phyloP scores from a whole-genome alignment of 306 rosid genomes.

The Glycine tomentella region DNA sequence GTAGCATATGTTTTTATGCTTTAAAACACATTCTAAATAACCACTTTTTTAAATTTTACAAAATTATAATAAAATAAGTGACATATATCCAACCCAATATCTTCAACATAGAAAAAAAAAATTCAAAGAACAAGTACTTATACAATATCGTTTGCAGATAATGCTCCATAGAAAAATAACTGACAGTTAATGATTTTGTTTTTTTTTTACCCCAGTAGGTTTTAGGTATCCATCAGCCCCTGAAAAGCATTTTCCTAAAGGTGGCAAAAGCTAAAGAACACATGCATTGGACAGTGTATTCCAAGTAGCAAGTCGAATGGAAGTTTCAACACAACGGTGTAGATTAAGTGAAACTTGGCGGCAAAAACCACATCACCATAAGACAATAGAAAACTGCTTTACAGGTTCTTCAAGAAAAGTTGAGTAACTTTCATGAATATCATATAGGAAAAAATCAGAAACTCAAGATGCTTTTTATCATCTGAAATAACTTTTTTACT shows the following conservation, averaged over 20 bases:
- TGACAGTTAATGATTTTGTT: slow-evolving; percentile 16
- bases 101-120: neutral
- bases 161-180: slow-evolving; percentile 6
- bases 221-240: slow-evolving; percentile 81
- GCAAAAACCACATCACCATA: slow-evolving; percentile 81
- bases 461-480: slow-evolving; percentile 54
- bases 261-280: slow-evolving; percentile 93
- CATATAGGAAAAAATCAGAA: slow-evolving; percentile 76
- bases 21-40: slow-evolving; percentile 23
- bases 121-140: neutral
- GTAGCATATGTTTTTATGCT: neutral
- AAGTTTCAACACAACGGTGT: slow-evolving; percentile 76
- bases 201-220: slow-evolving; percentile 77
- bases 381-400: slow-evolving; percentile 88
- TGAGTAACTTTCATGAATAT: slow-evolving; percentile 78
- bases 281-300: slow-evolving; percentile 71
- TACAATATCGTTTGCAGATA: neutral
- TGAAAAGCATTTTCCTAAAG: slow-evolving; percentile 73
- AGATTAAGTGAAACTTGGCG: slow-evolving; percentile 92
- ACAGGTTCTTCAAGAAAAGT: slow-evolving; percentile 81
- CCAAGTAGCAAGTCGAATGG: slow-evolving; percentile 84
- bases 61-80: slow-evolving; percentile 14
- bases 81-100: neutral
- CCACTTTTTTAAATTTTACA: slow-evolving; percentile 27
- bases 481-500: slow-evolving; percentile 38